A percentile compares a stretch with the other conserved stretches of the same genome.
phyloP scores from a whole-genome alignment of 164 flowering plant genomes.

The Chloranthus sessilifolius region DNA sequence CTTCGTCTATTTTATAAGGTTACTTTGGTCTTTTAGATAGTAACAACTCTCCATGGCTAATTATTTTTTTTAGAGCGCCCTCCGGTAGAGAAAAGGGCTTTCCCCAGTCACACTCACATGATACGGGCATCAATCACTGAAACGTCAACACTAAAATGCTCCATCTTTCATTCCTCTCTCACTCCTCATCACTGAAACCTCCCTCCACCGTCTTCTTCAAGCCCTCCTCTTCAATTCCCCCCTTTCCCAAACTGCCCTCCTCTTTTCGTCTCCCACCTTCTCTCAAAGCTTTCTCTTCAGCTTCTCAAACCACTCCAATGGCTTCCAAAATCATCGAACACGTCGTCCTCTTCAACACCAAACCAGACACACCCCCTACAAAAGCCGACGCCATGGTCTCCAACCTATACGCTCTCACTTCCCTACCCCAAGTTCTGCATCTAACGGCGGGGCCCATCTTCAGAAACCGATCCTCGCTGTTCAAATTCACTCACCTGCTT shows the following conservation, averaged over 20 bases:
- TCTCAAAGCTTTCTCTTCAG: neutral
- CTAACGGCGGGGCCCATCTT: constrained; percentile 50
- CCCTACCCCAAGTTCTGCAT: constrained; percentile 47
- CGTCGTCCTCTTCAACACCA: constrained; percentile 70
- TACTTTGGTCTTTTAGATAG: too few species aligned
- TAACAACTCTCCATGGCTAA: too few species aligned
- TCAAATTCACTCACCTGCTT: constrained; percentile 54
- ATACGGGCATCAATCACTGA: too few species aligned
- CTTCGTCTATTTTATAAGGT: too few species aligned
- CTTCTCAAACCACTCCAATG: constrained; percentile 8
- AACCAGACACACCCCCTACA: constrained; percentile 29
- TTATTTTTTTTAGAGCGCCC: too few species aligned
- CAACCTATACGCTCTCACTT: constrained; percentile 32
- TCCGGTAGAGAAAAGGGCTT: too few species aligned
- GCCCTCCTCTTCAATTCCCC: neutral
- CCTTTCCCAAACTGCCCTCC: neutral
- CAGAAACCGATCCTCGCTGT: constrained; percentile 28
- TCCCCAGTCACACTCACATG: too few species aligned
- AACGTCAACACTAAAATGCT: neutral
- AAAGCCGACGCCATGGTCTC: constrained; percentile 43
- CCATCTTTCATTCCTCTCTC: neutral
- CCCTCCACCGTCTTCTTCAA: neutral
- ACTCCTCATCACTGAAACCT: constrained; percentile 1
- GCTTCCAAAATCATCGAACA: constrained; percentile 41
- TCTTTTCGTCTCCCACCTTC: neutral